Evolutionary conservation across 345 rosid genomes (phyloP).

Genomic region (Crucihimalaya himalaica): DNA sequence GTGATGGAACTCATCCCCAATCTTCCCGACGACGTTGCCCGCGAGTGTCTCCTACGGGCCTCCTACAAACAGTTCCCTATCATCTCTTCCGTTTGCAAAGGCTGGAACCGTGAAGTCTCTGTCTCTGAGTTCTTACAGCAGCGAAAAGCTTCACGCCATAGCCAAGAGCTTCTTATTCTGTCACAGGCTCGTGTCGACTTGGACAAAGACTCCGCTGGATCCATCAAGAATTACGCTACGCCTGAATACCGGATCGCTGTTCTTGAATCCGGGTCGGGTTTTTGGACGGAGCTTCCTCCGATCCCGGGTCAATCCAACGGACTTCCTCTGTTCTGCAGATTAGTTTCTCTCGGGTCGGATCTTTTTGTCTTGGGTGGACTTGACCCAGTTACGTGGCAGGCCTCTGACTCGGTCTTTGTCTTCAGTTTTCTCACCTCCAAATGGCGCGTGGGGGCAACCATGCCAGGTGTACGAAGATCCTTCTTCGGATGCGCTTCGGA

Average conservation of each 20-base stretch:
- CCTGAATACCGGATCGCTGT: slow-evolving; percentile 48
- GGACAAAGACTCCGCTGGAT: not conserved
- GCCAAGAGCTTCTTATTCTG: slow-evolving; percentile 57
- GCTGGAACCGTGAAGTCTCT: slow-evolving; percentile 60
- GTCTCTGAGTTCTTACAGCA: slow-evolving; percentile 46
- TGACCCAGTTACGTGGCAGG: slow-evolving; percentile 66
- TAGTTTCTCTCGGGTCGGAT: slow-evolving; percentile 59
- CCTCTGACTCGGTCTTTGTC: slow-evolving; percentile 50
- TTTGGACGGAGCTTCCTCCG: slow-evolving; percentile 61
- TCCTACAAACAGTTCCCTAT: slow-evolving; percentile 45
- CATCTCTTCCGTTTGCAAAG: slow-evolving; percentile 53
- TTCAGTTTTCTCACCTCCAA: slow-evolving; percentile 51
- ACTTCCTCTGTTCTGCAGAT: slow-evolving; percentile 65
- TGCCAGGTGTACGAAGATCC: slow-evolving; percentile 67
- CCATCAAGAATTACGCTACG: slow-evolving; percentile 32
- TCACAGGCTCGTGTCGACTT: slow-evolving; percentile 57
- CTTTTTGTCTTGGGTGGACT: slow-evolving; percentile 83
- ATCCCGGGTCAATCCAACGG: slow-evolving; percentile 49
- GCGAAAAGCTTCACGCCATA: slow-evolving; percentile 38
- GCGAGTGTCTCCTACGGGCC: slow-evolving; percentile 60
- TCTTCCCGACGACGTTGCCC: slow-evolving; percentile 63
- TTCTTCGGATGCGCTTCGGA: slow-evolving; percentile 76
- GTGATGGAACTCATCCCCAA: slow-evolving; percentile 64
- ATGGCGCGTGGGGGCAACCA: slow-evolving; percentile 68
- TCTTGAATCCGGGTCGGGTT: slow-evolving; percentile 58